These are phyloP conservation scores for Amanita exitialis DNA, from an alignment of 768 basidiomycete species.

Conservation along the genomic window DNA sequence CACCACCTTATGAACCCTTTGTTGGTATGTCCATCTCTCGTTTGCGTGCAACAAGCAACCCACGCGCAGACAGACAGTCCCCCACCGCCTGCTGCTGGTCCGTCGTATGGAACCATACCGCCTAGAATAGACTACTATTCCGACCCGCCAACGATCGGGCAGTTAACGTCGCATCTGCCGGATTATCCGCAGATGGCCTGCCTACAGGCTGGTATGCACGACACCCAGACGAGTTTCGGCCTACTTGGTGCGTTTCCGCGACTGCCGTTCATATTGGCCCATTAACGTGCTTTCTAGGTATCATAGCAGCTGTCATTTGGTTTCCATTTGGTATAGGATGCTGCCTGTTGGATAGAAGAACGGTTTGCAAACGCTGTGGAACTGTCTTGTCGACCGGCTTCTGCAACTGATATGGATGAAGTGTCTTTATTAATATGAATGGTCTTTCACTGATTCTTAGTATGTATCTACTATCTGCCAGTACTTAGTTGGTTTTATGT, in stretches of 20 bases:
- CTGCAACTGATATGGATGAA: conserved; percentile 20
- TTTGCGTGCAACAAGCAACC: background rate
- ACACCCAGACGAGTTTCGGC: conserved; percentile 53
- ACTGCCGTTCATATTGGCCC: conserved; percentile 1
- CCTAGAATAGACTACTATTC: conserved; percentile 61
- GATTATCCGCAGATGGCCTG: conserved; percentile 78
- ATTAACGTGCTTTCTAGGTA: conserved; percentile 29
- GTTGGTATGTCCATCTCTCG: background rate
- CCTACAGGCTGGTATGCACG: conserved; percentile 63
- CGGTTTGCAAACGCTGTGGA: conserved; percentile 50
- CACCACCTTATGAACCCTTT: background rate
- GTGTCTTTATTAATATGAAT: no score
- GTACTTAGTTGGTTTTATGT: no score
- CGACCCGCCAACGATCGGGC: conserved; percentile 49
- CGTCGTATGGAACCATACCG: conserved; percentile 20
- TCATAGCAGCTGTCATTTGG: conserved; percentile 76
- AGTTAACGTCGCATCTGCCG: conserved; percentile 53
- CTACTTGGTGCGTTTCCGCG: conserved; percentile 45
- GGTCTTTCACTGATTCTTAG: no score
- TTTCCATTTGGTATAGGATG: conserved; percentile 76
- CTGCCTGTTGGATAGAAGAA: conserved; percentile 65
- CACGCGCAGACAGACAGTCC: background rate
- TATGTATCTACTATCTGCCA: no score
- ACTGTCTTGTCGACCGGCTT: conserved; percentile 31
- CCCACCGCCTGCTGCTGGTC: background rate